Evolutionary conservation across 2,329 filamentous ascomycete genomes (phyloP), one percentile per base, ranked within the genome.

Genomic region (Pseudogymnoascus sp.): DNA sequence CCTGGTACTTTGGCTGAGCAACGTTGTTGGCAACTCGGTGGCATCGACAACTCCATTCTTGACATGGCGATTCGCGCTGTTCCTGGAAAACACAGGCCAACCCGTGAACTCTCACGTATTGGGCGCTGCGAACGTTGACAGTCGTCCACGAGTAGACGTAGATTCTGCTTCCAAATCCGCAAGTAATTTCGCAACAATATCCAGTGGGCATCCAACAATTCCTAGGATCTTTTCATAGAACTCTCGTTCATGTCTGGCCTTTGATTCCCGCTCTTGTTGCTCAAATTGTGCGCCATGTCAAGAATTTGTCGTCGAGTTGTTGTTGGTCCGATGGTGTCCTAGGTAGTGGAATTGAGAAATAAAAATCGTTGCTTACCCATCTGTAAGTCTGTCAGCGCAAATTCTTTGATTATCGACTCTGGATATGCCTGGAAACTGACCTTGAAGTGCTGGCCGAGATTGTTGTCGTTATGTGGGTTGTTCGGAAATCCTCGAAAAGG

Each of bases 361-460:
- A 66, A 68, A 70, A 68, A 70, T 66, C 62, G 70, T 59, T 52
- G 81, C 84, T 84, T 81, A 87, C 84, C 83, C 84, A 87, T 87
- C 83, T 86, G 72, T 67, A 70, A 60, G 65, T 65, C 64, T 63
- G 66, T 71, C 64, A 74, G 75, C 75, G 69, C 63, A 63, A 64
- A 64, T 62, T 37, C 37, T 63, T 63, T 63, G 60, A 66, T 63
- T 64, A 65, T 60, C 70, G 55, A 62, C 61, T 61, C 59, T 60
- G 35, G 64, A 67, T 69, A 21, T 62, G 60, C 16, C 35, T 62
- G 31, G 23, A 60, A 63, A 70, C 77, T 78, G 75, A 84, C 81
- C 79, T 79, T 84, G 77, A 78, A 68, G 65, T 65, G 63, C 62
- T 72, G 71, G 69, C 68, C 69, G 71, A 76, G 77, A 77, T 76